phyloP scores from a whole-genome alignment of 2,329 filamentous ascomycete species.

The Colletotrichum musicola region DNA sequence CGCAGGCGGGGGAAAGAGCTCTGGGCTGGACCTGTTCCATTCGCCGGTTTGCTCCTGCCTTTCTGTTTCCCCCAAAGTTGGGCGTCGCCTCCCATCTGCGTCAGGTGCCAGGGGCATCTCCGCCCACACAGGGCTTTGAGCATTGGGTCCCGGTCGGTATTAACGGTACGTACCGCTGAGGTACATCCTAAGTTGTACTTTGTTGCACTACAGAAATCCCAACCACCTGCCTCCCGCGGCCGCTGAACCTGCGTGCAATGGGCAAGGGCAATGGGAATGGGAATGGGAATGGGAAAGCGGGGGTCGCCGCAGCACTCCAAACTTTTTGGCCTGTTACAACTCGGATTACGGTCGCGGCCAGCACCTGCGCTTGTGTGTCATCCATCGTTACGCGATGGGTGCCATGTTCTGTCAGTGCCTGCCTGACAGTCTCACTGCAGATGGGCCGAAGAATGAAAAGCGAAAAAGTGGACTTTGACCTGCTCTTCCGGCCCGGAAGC shows the following conservation, averaged over 20 bases:
- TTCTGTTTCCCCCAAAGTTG: background rate
- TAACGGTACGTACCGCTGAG: too few species aligned
- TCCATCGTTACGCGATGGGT: background rate
- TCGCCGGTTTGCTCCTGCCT: background rate
- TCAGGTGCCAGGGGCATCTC: slow-evolving; percentile 24
- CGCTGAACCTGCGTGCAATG: slow-evolving; percentile 14
- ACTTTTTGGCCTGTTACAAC: background rate
- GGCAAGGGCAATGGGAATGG: background rate
- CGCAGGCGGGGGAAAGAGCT: background rate
- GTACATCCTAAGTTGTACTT: too few species aligned
- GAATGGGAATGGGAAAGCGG: slow-evolving; percentile 2
- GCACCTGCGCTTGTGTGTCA: background rate
- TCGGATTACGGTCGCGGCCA: background rate
- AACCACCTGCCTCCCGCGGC: slow-evolving; percentile 19
- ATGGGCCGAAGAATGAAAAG: too few species aligned
- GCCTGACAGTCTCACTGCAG: too few species aligned
- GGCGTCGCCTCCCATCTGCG: slow-evolving; percentile 8
- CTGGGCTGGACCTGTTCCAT: background rate
- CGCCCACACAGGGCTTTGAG: slow-evolving; percentile 23
- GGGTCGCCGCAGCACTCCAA: background rate
- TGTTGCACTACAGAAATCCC: background rate
- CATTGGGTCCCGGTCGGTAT: too few species aligned
- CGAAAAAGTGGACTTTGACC: too few species aligned
- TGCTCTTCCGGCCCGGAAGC: too few species aligned
- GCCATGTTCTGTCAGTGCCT: too few species aligned